These are phyloP conservation scores for Hypoxylon sp. DNA, from an alignment of 2,329 filamentous ascomycete genomes.

Conservation along the genomic window DNA sequence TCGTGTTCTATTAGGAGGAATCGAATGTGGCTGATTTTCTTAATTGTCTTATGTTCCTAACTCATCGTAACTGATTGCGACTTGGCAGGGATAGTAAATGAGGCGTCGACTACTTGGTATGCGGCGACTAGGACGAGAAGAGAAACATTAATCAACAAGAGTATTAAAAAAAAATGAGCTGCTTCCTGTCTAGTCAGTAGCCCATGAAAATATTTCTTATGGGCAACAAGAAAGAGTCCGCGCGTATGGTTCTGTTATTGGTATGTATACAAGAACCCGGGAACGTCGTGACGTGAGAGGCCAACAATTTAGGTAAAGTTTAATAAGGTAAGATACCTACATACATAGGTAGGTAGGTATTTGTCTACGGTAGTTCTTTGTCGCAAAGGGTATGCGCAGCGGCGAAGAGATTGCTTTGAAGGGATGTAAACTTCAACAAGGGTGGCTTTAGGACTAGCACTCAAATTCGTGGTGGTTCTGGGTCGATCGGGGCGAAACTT, in stretches of 20 bases:
- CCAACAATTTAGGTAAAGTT: constrained; percentile 26
- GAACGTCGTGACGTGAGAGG: constrained; percentile 31
- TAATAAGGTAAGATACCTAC: constrained; percentile 15
- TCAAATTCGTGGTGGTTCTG: constrained; percentile 35
- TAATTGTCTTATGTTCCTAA: constrained; percentile 40
- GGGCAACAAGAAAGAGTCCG: constrained; percentile 1
- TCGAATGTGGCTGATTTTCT: constrained; percentile 22
- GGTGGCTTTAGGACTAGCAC: constrained; percentile 29
- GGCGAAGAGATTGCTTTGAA: constrained; percentile 33
- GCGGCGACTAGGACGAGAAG: constrained; percentile 10
- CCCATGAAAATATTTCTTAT: constrained; percentile 12
- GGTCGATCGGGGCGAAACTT: constrained; percentile 39
- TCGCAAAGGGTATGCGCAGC: constrained; percentile 48
- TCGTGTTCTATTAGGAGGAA: constrained; percentile 20
- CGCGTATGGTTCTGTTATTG: constrained; percentile 14
- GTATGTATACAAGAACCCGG: constrained; percentile 15
- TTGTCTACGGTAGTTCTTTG: constrained; percentile 47
- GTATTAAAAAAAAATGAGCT: constrained; percentile 1
- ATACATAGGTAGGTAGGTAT: constrained; percentile 33
- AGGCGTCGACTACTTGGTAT: constrained; percentile 21
- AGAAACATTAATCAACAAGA: constrained; percentile 7
- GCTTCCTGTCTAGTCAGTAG: constrained; percentile 1
- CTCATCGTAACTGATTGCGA: constrained; percentile 39
- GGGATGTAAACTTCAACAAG: constrained; percentile 37
- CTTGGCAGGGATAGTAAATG: constrained; percentile 22